Evolutionary conservation across 2,329 filamentous ascomycete genomes (phyloP), one percentile per base, ranked within the genome.

Genomic region (Colletotrichum eremochloae): DNA sequence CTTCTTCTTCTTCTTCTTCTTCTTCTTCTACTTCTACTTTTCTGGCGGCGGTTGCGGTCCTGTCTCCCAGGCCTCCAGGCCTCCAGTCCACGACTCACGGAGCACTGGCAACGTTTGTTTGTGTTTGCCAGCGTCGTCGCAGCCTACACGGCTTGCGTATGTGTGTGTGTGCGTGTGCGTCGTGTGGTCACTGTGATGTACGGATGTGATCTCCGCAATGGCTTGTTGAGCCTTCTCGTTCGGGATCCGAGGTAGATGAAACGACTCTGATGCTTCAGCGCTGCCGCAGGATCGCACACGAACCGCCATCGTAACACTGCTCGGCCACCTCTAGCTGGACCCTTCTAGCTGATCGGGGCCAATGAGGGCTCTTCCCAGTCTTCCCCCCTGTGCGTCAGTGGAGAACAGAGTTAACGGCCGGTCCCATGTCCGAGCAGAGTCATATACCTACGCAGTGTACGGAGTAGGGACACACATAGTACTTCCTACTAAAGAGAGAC

Each of bases 231-330:
- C 52, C 18, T 20, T 9, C 3, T 29, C 36, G 53, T 63, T 63
- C 61, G 61, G 70, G 66, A 69, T 46, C 70, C 66, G 66, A 65
- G 46, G 18, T 52, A 31, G 70, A 70, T 73, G 71, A 73, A 73
- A 73, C 71, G 52, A 40, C 63, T 57, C 63, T 73, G 67, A 12
- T 71, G 71, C 71, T 67, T 71, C 71, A 73, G 62, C 31, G 48
- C 62, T 73, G 71, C 71, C 71, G 67, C 71, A 73, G 71, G 63
- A 56, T 58, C 48, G 48, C 66, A 70, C 68, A 52, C 60, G 60
- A 44, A 69, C 48, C 68, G 52, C 53, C 15, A 20, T 57, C 42
- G 38, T 31, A 31, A 46, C 42, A 56, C 67, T 65, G 46, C 60
- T 40, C 46, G 40, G 67, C 33, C 61, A 71, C 56, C 57, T 57